Conservation (phyloP, 2,329 filamentous ascomycete genomes). For the Penicillium digitatum region DNA sequence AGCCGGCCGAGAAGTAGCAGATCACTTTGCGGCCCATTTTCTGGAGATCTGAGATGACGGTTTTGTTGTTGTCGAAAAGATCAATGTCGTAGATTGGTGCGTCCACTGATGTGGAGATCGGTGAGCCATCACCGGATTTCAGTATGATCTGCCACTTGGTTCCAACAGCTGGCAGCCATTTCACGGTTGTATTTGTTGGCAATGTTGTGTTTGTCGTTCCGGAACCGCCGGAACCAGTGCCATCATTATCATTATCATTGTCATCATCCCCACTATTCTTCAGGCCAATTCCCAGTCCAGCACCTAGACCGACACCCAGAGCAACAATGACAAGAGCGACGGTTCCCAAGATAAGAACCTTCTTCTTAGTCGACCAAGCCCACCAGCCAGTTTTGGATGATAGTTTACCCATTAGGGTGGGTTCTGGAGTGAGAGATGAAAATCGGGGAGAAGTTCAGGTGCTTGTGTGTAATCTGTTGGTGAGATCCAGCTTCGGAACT, state of each 20-base stretch:
- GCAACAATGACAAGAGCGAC: slow-evolving; percentile 39
- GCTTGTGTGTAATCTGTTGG: neutral
- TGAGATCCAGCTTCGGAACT: neutral
- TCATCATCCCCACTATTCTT: slow-evolving; percentile 28
- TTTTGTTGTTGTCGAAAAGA: slow-evolving; percentile 52
- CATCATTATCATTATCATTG: slow-evolving; percentile 25
- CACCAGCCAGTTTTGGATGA: slow-evolving; percentile 25
- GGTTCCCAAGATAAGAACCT: slow-evolving; percentile 26
- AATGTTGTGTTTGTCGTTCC: slow-evolving; percentile 22
- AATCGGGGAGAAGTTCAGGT: neutral
- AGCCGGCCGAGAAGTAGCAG: slow-evolving; percentile 72
- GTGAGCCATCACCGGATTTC: slow-evolving; percentile 17
- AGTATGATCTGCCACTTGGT: slow-evolving; percentile 62
- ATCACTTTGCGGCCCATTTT: slow-evolving; percentile 57
- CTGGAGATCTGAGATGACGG: slow-evolving; percentile 50
- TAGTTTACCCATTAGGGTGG: slow-evolving; percentile 5
- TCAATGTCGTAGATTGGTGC: slow-evolving; percentile 61
- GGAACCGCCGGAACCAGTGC: slow-evolving; percentile 24
- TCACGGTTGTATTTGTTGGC: slow-evolving; percentile 24
- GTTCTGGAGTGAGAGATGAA: neutral
- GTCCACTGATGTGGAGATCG: slow-evolving; percentile 45
- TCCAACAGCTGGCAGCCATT: slow-evolving; percentile 54
- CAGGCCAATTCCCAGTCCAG: slow-evolving; percentile 57
- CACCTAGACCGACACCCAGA: slow-evolving; percentile 54
- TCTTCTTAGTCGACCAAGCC: slow-evolving; percentile 34